Evolutionary conservation across 1,139 yeast genomes (phyloP), one percentile per base, ranked within the genome.

Genomic region (Nakaseomyces sp.): DNA sequence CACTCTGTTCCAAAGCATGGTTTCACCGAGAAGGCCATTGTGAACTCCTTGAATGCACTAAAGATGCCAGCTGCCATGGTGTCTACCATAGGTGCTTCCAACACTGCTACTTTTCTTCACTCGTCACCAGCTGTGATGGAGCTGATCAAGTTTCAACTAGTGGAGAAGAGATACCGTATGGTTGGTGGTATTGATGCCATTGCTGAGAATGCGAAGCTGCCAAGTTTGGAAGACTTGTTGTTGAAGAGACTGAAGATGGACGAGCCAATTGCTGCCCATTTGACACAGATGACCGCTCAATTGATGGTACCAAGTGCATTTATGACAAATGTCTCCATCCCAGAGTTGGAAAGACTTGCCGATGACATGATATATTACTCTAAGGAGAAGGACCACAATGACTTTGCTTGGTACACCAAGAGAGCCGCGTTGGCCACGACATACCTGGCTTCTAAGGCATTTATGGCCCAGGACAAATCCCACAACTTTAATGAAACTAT

Each of bases 401-500:
- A 87, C 62, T 81, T 85, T 62, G 81, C 86, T 2, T 91, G 98
- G 98, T 91, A 91, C 62, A 70, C 94, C n/a, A 85, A 88, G 60
- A 71, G 97, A 52, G 68, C 81, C 22, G 74, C 85, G 5, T 62
- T 89, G 24, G 73, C 87, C 16, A 71, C 83, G 0, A 74, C 84
- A 4, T 87, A 84, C 59, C 83, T 84, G 1, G 72, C 81, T 29
- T 58, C 81, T 32, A 96, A 91, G 61, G 67, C 87, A 50, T 86
- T 76, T 67, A 85, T 83, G 94, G 68, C 86, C 39, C 82, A 75
- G 53, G 96, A 89, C 61, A 68, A 70, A n/a, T 79, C 89, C 22
- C 58, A 61, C 3, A 74, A 67, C 28, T 81, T 67, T 54, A 50
- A 54, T 15, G 75, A 74, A 42, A 88, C 96, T 0, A 59, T 73